Evolutionary conservation across 139 green algal species (phyloP).

Genomic region (Spirogloea muscicola): DNA sequence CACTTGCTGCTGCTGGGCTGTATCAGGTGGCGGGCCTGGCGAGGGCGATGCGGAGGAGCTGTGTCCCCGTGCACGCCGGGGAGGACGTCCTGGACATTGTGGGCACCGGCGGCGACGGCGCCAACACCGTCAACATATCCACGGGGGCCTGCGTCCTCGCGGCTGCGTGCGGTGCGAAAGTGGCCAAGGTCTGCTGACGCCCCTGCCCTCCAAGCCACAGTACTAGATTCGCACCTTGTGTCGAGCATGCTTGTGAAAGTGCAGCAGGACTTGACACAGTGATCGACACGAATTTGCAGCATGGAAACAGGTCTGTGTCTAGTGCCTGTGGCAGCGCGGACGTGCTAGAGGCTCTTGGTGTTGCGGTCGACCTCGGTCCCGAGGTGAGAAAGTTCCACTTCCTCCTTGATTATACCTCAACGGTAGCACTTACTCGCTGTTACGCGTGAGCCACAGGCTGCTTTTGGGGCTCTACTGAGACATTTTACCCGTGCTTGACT

Average conservation of each 20-base stretch:
- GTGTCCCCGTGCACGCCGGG: constrained; percentile 58
- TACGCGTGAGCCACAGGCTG: no score
- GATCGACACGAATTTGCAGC: constrained; percentile 49
- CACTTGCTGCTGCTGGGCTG: no score
- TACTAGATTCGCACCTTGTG: not conserved
- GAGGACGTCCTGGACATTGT: constrained; percentile 88
- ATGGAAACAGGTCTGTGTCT: constrained; percentile 90
- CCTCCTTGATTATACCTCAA: no score
- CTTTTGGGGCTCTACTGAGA: no score
- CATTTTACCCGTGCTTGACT: no score
- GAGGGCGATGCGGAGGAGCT: constrained; percentile 66
- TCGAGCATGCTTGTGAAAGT: not conserved
- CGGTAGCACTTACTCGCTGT: no score
- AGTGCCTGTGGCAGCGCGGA: constrained; percentile 91
- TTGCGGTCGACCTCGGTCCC: constrained; percentile 88
- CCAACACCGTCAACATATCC: constrained; percentile 97
- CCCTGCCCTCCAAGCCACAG: not conserved
- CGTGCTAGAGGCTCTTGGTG: constrained; percentile 80
- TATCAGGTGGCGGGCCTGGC: constrained; percentile 73
- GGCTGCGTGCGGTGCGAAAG: constrained; percentile 85
- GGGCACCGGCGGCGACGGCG: constrained; percentile 94
- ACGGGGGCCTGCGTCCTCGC: constrained; percentile 90
- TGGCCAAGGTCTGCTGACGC: constrained; percentile 73
- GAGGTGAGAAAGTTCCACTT: no score
- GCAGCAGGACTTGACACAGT: not conserved